A percentile compares a stretch with the other conserved stretches of the same genome.
Conservation (phyloP, 768 basidiomycete genomes). For the Glaciozyma martinii region DNA sequence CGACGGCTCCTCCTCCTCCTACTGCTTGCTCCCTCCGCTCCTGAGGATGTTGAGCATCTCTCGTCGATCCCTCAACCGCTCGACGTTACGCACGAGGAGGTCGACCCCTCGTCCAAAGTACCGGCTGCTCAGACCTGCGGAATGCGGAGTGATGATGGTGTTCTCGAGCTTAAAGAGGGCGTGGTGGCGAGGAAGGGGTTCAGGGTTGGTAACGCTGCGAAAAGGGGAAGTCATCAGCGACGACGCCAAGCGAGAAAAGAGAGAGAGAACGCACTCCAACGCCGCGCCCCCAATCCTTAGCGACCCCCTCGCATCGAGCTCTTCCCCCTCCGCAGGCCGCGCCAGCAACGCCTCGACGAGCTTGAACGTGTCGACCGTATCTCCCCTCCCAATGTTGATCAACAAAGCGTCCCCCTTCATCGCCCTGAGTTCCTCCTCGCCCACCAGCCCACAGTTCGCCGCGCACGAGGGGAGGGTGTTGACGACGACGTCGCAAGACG, state of each 20-base stretch:
- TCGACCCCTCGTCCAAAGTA: slow-evolving; percentile 38
- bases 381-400: slow-evolving; percentile 41
- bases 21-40: too few relatives aligned
- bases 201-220: slow-evolving; percentile 40
- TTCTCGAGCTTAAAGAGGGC: slow-evolving; percentile 38
- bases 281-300: slow-evolving; percentile 14
- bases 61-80: slow-evolving; percentile 34
- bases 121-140: slow-evolving; percentile 36
- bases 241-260: slow-evolving; percentile 16
- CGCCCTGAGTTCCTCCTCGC: neutral
- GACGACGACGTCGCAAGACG: slow-evolving; percentile 8
- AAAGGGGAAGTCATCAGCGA: slow-evolving; percentile 29
- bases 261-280: slow-evolving; percentile 6
- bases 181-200: slow-evolving; percentile 40
- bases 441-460: neutral
- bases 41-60: slow-evolving; percentile 7
- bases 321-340: neutral
- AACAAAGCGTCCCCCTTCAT: slow-evolving; percentile 37
- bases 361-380: slow-evolving; percentile 29
- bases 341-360: slow-evolving; percentile 4
- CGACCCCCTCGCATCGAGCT: slow-evolving; percentile 6
- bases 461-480: neutral
- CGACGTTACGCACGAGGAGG: slow-evolving; percentile 37
- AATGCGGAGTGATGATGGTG: slow-evolving; percentile 41
- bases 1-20: too few relatives aligned